Evolutionary conservation across 345 rosid species (phyloP).

Genomic region (Atalantia buxifolia): DNA sequence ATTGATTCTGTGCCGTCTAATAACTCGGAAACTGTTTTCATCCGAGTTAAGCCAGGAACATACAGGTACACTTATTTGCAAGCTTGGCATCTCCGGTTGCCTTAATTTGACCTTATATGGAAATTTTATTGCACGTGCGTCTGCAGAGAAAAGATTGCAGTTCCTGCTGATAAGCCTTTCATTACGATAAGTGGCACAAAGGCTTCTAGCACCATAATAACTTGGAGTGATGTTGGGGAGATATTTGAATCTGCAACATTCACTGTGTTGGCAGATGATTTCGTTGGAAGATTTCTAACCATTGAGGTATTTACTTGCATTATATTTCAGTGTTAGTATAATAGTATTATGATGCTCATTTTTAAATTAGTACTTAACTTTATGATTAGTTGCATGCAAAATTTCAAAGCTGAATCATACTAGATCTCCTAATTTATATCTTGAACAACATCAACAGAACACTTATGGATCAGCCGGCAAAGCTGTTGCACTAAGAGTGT

Average conservation of each 20-base stretch:
- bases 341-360: no score
- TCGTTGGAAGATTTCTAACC: conserved; percentile 58
- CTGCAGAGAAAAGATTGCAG: conserved; percentile 51
- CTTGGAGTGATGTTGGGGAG: conserved; percentile 48
- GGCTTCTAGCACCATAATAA: conserved; percentile 40
- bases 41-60: conserved; percentile 65
- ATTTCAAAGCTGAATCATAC: no score
- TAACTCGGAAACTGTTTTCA: conserved; percentile 39
- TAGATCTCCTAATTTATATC: no score
- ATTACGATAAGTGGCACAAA: conserved; percentile 68
- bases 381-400: no score
- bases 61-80: conserved; percentile 41
- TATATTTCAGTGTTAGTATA: no score
- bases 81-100: background rate
- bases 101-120: background rate
- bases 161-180: conserved; percentile 68
- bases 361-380: no score
- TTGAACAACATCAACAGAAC: conserved; percentile 31
- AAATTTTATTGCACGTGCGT: background rate
- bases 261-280: conserved; percentile 56
- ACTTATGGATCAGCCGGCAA: conserved; percentile 41
- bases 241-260: conserved; percentile 52
- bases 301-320: conserved; percentile 26
- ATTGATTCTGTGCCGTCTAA: conserved; percentile 58
- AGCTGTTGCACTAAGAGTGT: conserved; percentile 67